Evolutionary conservation across 2,329 filamentous ascomycete genomes (phyloP).

Genomic region (Fusarium euwallaceae): DNA sequence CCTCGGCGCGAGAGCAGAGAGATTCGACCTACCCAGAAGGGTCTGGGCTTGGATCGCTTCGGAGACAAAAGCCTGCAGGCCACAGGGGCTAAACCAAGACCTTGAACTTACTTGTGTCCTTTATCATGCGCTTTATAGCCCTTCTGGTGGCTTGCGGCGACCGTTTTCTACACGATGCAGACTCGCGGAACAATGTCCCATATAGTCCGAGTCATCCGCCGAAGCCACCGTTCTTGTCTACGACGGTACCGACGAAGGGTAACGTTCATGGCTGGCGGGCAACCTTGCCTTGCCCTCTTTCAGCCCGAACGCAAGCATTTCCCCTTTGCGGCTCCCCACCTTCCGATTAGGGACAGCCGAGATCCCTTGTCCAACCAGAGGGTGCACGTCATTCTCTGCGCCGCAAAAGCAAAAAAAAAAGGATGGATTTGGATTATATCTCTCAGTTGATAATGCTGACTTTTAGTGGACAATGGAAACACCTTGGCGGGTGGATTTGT

Average conservation of each 20-base stretch:
- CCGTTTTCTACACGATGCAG: neutral
- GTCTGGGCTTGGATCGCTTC: slow-evolving; percentile 3
- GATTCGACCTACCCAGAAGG: neutral
- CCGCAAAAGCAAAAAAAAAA: neutral
- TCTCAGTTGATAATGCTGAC: slow-evolving; percentile 5
- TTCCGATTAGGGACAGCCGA: neutral
- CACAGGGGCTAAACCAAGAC: neutral
- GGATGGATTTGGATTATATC: neutral
- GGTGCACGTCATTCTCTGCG: neutral
- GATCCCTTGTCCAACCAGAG: neutral
- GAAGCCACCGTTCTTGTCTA: neutral
- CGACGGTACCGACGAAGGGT: neutral
- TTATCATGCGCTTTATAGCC: neutral
- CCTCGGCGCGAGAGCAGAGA: neutral
- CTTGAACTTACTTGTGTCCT: neutral
- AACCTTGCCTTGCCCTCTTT: neutral
- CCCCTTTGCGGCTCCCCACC: neutral
- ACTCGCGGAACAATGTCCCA: neutral
- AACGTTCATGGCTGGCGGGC: neutral
- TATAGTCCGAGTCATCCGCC: neutral
- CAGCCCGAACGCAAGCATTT: slow-evolving; percentile 4
- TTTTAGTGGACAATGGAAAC: neutral
- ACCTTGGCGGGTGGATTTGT: neutral
- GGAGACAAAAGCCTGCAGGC: neutral
- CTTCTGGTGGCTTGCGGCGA: neutral